Conservation (phyloP, 257 asterid genomes). For the Gardenia jasminoides region DNA sequence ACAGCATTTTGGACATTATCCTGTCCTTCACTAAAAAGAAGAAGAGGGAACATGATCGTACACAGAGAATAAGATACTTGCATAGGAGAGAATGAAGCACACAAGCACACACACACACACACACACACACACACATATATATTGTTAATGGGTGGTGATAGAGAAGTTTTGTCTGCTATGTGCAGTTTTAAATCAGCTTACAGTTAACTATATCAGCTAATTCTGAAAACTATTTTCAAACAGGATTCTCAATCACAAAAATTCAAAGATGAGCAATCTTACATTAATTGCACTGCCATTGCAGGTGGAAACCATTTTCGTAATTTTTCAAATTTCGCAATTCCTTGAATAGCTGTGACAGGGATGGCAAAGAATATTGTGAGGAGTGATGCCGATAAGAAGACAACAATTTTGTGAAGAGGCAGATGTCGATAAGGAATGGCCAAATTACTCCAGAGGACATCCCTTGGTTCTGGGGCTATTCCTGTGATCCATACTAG, state of each 20-base stretch:
- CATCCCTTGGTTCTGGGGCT: slow-evolving; percentile 97
- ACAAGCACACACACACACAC: too few species aligned
- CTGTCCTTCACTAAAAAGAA: background rate
- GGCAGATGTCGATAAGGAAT: slow-evolving; percentile 57
- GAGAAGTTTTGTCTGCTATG: too few species aligned
- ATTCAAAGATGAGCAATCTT: slow-evolving; percentile 26
- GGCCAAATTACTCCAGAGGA: slow-evolving; percentile 73
- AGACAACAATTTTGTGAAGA: slow-evolving; percentile 52
- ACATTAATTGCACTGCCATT: slow-evolving; percentile 85
- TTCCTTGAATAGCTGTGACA: slow-evolving; percentile 91
- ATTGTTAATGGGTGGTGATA: too few species aligned
- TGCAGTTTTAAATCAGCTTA: too few species aligned
- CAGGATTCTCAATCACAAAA: background rate
- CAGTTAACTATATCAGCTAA: background rate
- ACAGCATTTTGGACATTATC: background rate
- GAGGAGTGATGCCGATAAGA: slow-evolving; percentile 57
- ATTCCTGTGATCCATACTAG: slow-evolving; percentile 78
- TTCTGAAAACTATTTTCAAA: background rate
- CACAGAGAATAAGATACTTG: background rate
- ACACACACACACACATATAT: too few species aligned
- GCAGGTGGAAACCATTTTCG: slow-evolving; percentile 96
- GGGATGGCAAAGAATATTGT: slow-evolving; percentile 92
- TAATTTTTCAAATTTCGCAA: slow-evolving; percentile 72
- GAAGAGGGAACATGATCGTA: background rate
- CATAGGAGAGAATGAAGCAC: background rate